Conservation (phyloP, 805 yeast species). For the Saccharomycopsis sp. region DNA sequence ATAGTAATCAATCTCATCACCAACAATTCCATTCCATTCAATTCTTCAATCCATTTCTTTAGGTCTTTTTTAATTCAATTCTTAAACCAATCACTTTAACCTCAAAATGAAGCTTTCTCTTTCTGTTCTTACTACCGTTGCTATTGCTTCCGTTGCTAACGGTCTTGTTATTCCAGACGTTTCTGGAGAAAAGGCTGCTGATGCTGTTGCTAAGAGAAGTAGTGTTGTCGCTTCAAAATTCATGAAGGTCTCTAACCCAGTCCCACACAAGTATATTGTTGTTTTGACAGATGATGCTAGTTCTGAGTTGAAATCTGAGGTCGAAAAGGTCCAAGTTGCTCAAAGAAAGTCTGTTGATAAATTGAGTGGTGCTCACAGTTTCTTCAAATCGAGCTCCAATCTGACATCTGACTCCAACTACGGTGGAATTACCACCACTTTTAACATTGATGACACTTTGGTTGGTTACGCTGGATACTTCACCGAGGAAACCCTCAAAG, state of each 20-base stretch:
- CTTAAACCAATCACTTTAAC: not conserved
- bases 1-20: too few relatives aligned
- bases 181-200: not conserved
- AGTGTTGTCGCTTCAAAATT: not conserved
- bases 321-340: slow-evolving; percentile 45
- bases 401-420: slow-evolving; percentile 36
- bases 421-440: slow-evolving; percentile 56
- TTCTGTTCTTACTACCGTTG: slow-evolving; percentile 29
- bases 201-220: not conserved
- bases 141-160: slow-evolving; percentile 35
- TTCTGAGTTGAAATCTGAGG: slow-evolving; percentile 53
- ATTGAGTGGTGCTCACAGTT: too few relatives aligned
- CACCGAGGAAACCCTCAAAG: slow-evolving; percentile 64
- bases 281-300: slow-evolving; percentile 66
- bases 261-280: slow-evolving; percentile 76
- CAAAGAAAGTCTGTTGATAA: slow-evolving; percentile 27
- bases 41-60: too few relatives aligned
- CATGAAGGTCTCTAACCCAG: slow-evolving; percentile 24
- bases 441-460: slow-evolving; percentile 50
- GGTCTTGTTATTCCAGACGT: slow-evolving; percentile 54
- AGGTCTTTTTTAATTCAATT: not conserved
- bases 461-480: slow-evolving; percentile 85
- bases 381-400: too few relatives aligned
- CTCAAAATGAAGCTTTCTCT: slow-evolving; percentile 22
- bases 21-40: too few relatives aligned